phyloP scores from a whole-genome alignment of 2,329 filamentous ascomycete genomes.

The Pestalotiopsis sp. region DNA sequence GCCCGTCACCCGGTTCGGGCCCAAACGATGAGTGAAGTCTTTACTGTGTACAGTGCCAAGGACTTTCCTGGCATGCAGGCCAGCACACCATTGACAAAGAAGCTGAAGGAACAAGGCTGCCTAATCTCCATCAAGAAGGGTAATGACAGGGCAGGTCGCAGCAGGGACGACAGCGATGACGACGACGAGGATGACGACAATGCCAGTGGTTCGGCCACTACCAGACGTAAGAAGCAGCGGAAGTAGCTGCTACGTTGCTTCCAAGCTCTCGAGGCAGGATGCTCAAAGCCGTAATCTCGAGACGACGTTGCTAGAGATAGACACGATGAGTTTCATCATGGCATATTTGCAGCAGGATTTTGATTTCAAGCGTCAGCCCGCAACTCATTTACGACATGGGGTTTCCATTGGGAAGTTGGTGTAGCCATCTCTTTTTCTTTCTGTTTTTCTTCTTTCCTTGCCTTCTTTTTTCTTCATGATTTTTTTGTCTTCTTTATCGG shows the following conservation, averaged over 20 bases:
- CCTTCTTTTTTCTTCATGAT: neutral
- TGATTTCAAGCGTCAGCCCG: neutral
- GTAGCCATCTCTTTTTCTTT: neutral
- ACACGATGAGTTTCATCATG: neutral
- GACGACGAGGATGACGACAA: slow-evolving; percentile 44
- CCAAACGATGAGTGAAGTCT: slow-evolving; percentile 66
- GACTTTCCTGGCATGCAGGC: slow-evolving; percentile 85
- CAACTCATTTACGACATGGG: neutral
- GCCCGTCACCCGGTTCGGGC: slow-evolving; percentile 53
- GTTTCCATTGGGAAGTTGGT: neutral
- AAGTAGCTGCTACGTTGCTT: neutral
- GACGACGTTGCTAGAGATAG: neutral
- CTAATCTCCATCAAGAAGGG: slow-evolving; percentile 88
- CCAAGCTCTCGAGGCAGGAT: too few species aligned
- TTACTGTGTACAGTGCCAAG: slow-evolving; percentile 81
- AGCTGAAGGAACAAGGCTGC: slow-evolving; percentile 77
- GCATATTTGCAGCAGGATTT: neutral
- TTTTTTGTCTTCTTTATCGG: neutral
- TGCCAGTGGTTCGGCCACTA: slow-evolving; percentile 1
- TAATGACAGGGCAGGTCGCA: slow-evolving; percentile 60
- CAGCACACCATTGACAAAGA: slow-evolving; percentile 73
- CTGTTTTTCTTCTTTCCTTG: neutral
- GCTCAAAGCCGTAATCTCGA: neutral
- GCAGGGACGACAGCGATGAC: slow-evolving; percentile 42
- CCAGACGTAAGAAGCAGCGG: slow-evolving; percentile 8